Base-by-base conservation (phyloP, 2,329 filamentous ascomycete genomes). In the Ophiostoma sp. region DNA sequence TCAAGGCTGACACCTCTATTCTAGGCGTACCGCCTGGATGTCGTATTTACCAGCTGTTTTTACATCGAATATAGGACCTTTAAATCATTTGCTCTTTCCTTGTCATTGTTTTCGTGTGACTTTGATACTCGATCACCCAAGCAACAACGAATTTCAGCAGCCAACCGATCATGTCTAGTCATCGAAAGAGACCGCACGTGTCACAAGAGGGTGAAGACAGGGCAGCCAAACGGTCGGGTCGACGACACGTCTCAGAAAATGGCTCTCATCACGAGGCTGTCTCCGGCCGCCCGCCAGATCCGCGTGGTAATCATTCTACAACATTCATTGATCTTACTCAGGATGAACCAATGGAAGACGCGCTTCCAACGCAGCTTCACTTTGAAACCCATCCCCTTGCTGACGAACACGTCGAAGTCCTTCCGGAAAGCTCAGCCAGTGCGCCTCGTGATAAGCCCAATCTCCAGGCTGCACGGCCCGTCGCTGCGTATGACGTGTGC, bases 401-500 rank as follows among this genome's bases (percentile, higher is more conserved):
- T 6, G 50, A 55, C 50, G 50, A 55, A 11, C 50, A 25, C n/a
- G 25, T 55, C 22, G n/a, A 55, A 55, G 50, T 55, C 50, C 50
- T 55, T 7, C 50, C n/a, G 50, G n/a, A 55, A 55, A 55, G 50
- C 50, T 55, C 50, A n/a, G 50, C 50, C 50, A 55, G 11, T 55
- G 50, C 50, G 11, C 50, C 50, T 25, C n/a, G 7, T 12, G 50
- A 55, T 55, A n/a, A 55, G 50, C 50, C n/a, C n/a, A 25, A 55
- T 55, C 50, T 55, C 50, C 50, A 55, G 50, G 50, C 50, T 55
- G 50, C 50, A 55, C 50, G n/a, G 22, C 50, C 50, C 50, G 50
- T 25, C 50, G n/a, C 61, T 22, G 61, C 61, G n/a, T 66, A 66
- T 66, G 61, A 66, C 1, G 61, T 36, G n/a, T 66, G 61, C 61